Evolutionary conservation across 176 grass and related monocot species (phyloP).

Genomic region (Pharus latifolius): DNA sequence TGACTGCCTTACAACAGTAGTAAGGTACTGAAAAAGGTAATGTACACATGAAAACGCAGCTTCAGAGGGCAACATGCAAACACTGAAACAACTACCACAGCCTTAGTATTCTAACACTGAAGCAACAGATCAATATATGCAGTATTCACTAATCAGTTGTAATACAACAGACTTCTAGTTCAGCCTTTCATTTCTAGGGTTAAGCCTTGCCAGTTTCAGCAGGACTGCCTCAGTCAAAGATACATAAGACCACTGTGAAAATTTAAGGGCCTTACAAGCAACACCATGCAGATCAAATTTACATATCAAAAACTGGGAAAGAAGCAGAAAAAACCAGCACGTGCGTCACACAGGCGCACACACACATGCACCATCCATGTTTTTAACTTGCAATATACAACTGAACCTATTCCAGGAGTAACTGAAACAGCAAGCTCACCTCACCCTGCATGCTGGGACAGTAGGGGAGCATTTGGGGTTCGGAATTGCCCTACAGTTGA

Average conservation of each 20-base stretch:
- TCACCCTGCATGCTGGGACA: slow-evolving; percentile 75
- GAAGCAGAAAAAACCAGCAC: slow-evolving; percentile 9
- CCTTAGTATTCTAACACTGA: no score
- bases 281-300: slow-evolving; percentile 57
- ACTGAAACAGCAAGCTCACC: slow-evolving; percentile 46
- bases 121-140: no score
- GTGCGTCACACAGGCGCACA: no score
- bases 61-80: no score
- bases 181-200: slow-evolving; percentile 43
- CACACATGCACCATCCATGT: slow-evolving; percentile 15
- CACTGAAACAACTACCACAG: no score
- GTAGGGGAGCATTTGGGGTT: slow-evolving; percentile 55
- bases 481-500: slow-evolving; percentile 67
- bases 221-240: slow-evolving; percentile 23
- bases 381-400: slow-evolving; percentile 50
- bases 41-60: no score
- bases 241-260: slow-evolving; percentile 48
- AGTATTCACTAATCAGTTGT: no score
- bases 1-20: no score
- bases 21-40: no score
- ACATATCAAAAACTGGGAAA: slow-evolving; percentile 33
- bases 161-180: slow-evolving; percentile 24
- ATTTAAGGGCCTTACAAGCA: slow-evolving; percentile 61
- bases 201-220: slow-evolving; percentile 54
- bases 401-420: slow-evolving; percentile 36